phyloP scores from a whole-genome alignment of 2,329 filamentous ascomycete species.

The Metarhizium humberi region DNA sequence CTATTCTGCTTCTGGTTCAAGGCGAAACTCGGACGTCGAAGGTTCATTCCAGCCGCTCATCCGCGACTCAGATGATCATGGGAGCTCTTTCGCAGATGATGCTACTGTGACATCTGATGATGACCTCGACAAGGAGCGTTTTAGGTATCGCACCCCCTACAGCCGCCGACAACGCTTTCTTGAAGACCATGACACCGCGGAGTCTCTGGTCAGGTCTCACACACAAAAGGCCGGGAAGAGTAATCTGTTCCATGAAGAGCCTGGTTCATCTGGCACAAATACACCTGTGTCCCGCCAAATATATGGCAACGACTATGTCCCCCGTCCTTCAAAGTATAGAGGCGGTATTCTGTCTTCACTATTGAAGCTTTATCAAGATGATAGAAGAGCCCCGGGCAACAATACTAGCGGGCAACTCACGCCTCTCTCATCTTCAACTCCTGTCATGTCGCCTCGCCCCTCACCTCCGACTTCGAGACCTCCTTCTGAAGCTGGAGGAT shows the following conservation, averaged over 20 bases:
- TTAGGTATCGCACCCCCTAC: constrained; percentile 15
- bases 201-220: constrained; percentile 26
- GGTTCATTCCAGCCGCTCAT: constrained; percentile 24
- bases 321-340: constrained; percentile 57
- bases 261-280: constrained; percentile 23
- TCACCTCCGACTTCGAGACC: constrained; percentile 33
- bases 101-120: constrained; percentile 6
- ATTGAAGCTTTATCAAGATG: constrained; percentile 57
- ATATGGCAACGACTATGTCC: constrained; percentile 48
- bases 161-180: constrained; percentile 13
- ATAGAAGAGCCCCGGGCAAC: constrained; percentile 21
- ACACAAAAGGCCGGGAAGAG: constrained; percentile 17
- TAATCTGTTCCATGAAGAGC: constrained; percentile 21
- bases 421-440: constrained; percentile 27
- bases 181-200: constrained; percentile 18
- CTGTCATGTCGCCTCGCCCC: constrained; percentile 29
- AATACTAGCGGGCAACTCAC: constrained; percentile 32
- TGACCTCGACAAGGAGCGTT: constrained; percentile 5
- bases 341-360: constrained; percentile 66
- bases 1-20: constrained; percentile 26
- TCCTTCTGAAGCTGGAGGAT: constrained; percentile 26
- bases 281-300: constrained; percentile 37
- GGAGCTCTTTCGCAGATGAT: constrained; percentile 9
- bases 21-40: constrained; percentile 25
- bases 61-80: constrained; percentile 19